Evolutionary conservation across 1,284 basidiomycete genomes (phyloP).

Genomic region (Boletellus sp.): DNA sequence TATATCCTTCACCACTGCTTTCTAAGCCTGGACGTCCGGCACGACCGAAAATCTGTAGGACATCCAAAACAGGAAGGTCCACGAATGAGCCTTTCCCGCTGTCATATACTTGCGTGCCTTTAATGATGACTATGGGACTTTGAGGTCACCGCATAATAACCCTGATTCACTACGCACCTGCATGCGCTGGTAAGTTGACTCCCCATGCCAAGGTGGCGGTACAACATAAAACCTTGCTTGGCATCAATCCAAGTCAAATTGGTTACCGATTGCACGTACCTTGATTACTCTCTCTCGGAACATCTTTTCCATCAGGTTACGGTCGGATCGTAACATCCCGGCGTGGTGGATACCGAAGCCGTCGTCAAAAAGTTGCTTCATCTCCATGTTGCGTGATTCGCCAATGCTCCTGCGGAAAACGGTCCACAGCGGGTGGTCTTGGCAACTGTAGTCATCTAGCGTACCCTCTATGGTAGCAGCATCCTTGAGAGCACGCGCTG

Average conservation of each 20-base stretch:
- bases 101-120: conserved; percentile 97
- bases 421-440: conserved; percentile 75
- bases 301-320: conserved; percentile 95
- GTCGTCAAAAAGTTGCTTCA: conserved; percentile 90
- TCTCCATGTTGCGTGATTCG: conserved; percentile 89
- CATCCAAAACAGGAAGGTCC: conserved; percentile 93
- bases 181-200: conserved; percentile 98
- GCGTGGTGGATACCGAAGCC: conserved; percentile 99
- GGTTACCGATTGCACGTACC: conserved; percentile 40
- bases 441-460: conserved; percentile 75
- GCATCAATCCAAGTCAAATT: conserved; percentile 7
- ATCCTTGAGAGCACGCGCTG: conserved; percentile 84
- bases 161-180: conserved; percentile 51
- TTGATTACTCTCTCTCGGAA: conserved; percentile 92
- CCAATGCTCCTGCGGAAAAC: conserved; percentile 78
- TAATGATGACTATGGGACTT: conserved; percentile 76
- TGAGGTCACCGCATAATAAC: conserved; percentile 1
- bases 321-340: conserved; percentile 93
- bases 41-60: conserved; percentile 95
- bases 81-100: conserved; percentile 85
- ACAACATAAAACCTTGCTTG: conserved; percentile 87
- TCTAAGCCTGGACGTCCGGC: conserved; percentile 97
- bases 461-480: conserved; percentile 73
- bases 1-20: conserved; percentile 93
- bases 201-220: conserved; percentile 99